Evolutionary conservation across 352 stramenopile species (phyloP).

Genomic region (Globisporangium barbulae): DNA sequence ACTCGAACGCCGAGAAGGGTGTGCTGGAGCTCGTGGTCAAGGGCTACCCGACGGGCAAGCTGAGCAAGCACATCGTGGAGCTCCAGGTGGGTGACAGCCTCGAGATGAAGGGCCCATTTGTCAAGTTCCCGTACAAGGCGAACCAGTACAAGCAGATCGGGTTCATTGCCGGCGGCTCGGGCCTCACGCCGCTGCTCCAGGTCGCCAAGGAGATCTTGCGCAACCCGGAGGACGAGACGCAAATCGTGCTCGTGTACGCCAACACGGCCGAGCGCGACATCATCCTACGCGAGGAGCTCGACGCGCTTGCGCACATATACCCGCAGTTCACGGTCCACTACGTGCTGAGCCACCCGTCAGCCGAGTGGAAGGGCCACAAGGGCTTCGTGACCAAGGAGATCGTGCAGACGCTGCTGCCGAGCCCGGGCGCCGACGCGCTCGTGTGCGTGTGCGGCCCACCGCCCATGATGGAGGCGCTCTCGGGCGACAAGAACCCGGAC

Average conservation of each 20-base stretch:
- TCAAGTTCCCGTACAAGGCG: slow-evolving; percentile 82
- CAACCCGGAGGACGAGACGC: slow-evolving; percentile 78
- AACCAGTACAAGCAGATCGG: slow-evolving; percentile 90
- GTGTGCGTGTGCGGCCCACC: slow-evolving; percentile 89
- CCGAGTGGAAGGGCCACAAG: slow-evolving; percentile 57
- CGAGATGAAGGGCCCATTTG: slow-evolving; percentile 89
- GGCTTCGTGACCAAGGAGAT: slow-evolving; percentile 85
- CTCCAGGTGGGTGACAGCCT: slow-evolving; percentile 84
- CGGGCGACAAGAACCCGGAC: slow-evolving; percentile 84
- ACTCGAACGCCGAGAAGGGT: slow-evolving; percentile 81
- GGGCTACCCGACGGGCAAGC: slow-evolving; percentile 73
- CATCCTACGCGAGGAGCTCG: slow-evolving; percentile 84
- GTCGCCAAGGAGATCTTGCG: slow-evolving; percentile 79
- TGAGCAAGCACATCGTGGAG: slow-evolving; percentile 86
- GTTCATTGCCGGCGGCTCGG: slow-evolving; percentile 89
- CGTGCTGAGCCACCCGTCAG: slow-evolving; percentile 66
- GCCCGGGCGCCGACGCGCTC: slow-evolving; percentile 68
- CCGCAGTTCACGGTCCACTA: slow-evolving; percentile 73
- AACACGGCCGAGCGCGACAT: slow-evolving; percentile 89
- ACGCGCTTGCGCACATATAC: slow-evolving; percentile 78
- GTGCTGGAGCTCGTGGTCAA: slow-evolving; percentile 90
- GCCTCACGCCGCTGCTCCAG: slow-evolving; percentile 90
- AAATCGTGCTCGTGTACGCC: slow-evolving; percentile 83
- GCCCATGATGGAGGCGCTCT: slow-evolving; percentile 89
- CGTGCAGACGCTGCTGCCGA: slow-evolving; percentile 60